Evolutionary conservation across 2,329 filamentous ascomycete genomes (phyloP).

Genomic region (Sporothrix schenckii): DNA sequence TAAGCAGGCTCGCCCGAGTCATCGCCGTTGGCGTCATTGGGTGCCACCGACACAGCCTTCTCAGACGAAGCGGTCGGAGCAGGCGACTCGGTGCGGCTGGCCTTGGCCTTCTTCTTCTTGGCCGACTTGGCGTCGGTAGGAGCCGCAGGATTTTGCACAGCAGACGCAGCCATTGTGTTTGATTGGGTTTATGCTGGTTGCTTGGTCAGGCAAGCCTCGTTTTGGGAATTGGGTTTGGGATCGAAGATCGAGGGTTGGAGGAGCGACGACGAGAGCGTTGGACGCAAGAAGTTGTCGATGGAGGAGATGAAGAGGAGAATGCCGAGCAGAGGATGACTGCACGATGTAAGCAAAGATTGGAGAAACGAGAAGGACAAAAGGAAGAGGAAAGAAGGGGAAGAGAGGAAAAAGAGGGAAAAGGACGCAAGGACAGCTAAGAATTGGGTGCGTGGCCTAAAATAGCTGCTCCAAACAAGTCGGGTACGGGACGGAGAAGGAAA

Average conservation of each 20-base stretch:
- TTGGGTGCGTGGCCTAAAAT: slow-evolving; percentile 28
- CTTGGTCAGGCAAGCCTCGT: slow-evolving; percentile 22
- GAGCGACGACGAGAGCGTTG: neutral
- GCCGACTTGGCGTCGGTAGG: slow-evolving; percentile 66
- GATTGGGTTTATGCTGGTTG: neutral
- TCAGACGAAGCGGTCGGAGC: slow-evolving; percentile 56
- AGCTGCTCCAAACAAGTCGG: slow-evolving; percentile 22
- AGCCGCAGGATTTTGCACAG: slow-evolving; percentile 64
- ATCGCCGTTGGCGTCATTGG: slow-evolving; percentile 56
- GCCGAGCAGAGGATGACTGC: neutral
- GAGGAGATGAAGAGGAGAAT: neutral
- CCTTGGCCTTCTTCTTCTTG: slow-evolving; percentile 71
- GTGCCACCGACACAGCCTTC: slow-evolving; percentile 52
- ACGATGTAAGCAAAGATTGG: slow-evolving; percentile 2
- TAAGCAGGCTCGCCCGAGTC: slow-evolving; percentile 72
- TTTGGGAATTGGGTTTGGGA: neutral
- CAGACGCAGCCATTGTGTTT: slow-evolving; percentile 63
- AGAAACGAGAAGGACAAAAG: neutral
- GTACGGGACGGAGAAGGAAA: slow-evolving; percentile 16
- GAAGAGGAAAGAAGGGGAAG: neutral
- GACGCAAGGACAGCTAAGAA: slow-evolving; percentile 19
- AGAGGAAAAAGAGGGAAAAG: slow-evolving; percentile 22
- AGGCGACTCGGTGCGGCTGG: slow-evolving; percentile 58
- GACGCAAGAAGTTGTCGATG: neutral
- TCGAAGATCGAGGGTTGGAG: slow-evolving; percentile 2